Conservation (phyloP, 2,329 filamentous ascomycete genomes). For the Herpomyces periplanetae region DNA sequence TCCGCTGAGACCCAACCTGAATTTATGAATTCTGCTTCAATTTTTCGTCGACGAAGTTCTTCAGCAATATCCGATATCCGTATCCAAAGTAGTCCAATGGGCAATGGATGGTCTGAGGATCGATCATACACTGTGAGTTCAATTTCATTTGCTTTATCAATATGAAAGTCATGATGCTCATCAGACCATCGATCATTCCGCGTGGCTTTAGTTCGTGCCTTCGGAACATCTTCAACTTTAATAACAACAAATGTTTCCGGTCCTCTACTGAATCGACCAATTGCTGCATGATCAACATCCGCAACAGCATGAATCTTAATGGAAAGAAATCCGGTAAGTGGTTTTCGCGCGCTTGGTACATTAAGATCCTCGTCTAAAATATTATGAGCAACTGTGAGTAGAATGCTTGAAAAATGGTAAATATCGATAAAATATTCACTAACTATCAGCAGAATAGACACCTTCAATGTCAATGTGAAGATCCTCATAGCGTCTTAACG, state of each 20-base stretch:
- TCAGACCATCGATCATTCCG: constrained; percentile 66
- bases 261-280: constrained; percentile 41
- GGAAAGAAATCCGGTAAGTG: constrained; percentile 58
- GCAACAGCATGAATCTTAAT: constrained; percentile 59
- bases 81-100: constrained; percentile 82
- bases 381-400: constrained; percentile 2
- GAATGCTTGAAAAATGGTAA: background rate
- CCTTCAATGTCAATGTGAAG: constrained; percentile 68
- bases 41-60: constrained; percentile 83
- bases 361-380: constrained; percentile 65
- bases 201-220: constrained; percentile 48
- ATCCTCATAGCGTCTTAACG: constrained; percentile 82
- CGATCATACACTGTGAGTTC: constrained; percentile 95
- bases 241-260: constrained; percentile 84
- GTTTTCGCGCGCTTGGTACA: constrained; percentile 69
- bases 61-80: constrained; percentile 87
- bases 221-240: constrained; percentile 78
- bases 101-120: constrained; percentile 45
- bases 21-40: constrained; percentile 73
- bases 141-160: constrained; percentile 94
- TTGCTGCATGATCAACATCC: constrained; percentile 67
- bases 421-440: too few relatives aligned
- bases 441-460: constrained; percentile 41
- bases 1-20: constrained; percentile 93
- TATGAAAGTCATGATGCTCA: constrained; percentile 61